A percentile compares a stretch with the other conserved stretches of the same genome.
phyloP scores from a whole-genome alignment of 1,284 basidiomycete genomes.

The Tilletia indica region DNA sequence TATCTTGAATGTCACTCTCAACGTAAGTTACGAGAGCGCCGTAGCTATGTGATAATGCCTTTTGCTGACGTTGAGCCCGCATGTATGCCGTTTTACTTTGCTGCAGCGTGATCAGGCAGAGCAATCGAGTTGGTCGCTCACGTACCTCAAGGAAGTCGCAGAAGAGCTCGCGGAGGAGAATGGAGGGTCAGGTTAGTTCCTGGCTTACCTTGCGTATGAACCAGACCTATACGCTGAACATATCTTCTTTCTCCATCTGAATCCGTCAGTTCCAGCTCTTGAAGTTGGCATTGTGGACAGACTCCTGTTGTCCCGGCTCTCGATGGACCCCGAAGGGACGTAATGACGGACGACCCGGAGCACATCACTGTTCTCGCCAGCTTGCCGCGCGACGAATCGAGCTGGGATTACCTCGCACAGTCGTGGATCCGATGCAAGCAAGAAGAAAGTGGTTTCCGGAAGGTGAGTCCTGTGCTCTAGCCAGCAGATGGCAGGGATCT shows the following conservation, averaged over 20 bases:
- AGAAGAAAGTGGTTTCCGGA: constrained; percentile 32
- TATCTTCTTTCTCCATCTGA: neutral
- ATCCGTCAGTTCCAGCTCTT: constrained; percentile 19
- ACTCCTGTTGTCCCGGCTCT: constrained; percentile 80
- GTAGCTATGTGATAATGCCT: neutral
- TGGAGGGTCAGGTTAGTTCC: constrained; percentile 59
- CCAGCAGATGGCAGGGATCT: neutral
- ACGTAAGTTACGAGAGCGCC: constrained; percentile 61
- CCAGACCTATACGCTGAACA: neutral
- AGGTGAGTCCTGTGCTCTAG: constrained; percentile 18
- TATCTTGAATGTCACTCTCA: constrained; percentile 76
- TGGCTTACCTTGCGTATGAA: neutral
- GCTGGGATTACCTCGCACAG: constrained; percentile 84
- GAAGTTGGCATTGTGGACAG: constrained; percentile 66
- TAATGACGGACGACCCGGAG: constrained; percentile 82
- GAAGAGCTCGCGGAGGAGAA: constrained; percentile 71
- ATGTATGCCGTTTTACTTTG: neutral
- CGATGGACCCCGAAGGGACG: constrained; percentile 69
- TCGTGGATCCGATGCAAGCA: constrained; percentile 71
- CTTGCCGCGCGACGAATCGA: constrained; percentile 73
- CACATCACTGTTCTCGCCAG: constrained; percentile 74
- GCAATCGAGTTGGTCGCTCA: constrained; percentile 68
- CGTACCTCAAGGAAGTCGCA: constrained; percentile 78
- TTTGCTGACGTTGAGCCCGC: neutral
- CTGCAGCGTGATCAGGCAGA: constrained; percentile 70